Conservation (phyloP, 306 rosid genomes). For the Abrus pulchellus region DNA sequence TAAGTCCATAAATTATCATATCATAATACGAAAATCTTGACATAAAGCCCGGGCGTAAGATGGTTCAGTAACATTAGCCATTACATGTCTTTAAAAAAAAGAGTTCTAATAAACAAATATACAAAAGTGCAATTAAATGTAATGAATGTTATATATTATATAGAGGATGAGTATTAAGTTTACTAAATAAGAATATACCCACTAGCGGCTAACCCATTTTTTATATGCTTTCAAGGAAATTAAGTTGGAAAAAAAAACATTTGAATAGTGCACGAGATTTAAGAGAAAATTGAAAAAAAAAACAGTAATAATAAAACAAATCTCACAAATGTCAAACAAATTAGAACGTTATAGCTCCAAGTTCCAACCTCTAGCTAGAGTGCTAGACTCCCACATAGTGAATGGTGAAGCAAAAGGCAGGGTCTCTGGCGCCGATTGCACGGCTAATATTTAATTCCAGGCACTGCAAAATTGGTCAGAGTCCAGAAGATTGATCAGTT, state of each 20-base stretch:
- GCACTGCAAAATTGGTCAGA: conserved; percentile 43
- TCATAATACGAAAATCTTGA: not conserved
- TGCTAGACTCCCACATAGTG: conserved; percentile 40
- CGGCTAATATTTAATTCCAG: conserved; percentile 36
- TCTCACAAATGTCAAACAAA: conserved; percentile 56
- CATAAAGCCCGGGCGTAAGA: not conserved
- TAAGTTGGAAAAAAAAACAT: not conserved
- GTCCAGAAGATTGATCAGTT: conserved; percentile 26
- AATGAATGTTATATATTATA: not conserved
- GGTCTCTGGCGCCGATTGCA: conserved; percentile 43
- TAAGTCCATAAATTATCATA: not conserved
- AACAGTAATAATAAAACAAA: not conserved
- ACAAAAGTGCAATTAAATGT: not conserved
- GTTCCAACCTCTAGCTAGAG: conserved; percentile 70
- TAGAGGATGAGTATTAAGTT: too few relatives aligned
- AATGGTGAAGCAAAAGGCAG: conserved; percentile 43
- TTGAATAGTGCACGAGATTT: conserved; percentile 1
- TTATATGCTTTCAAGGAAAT: not conserved
- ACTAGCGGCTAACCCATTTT: not conserved
- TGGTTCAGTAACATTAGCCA: not conserved
- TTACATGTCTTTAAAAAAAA: not conserved
- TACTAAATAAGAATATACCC: not conserved
- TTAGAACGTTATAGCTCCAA: conserved; percentile 58
- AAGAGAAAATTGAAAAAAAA: not conserved
- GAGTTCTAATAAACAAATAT: not conserved